Conservation (phyloP, 352 stramenopile species). For the Salisapilia sapeloensis region DNA sequence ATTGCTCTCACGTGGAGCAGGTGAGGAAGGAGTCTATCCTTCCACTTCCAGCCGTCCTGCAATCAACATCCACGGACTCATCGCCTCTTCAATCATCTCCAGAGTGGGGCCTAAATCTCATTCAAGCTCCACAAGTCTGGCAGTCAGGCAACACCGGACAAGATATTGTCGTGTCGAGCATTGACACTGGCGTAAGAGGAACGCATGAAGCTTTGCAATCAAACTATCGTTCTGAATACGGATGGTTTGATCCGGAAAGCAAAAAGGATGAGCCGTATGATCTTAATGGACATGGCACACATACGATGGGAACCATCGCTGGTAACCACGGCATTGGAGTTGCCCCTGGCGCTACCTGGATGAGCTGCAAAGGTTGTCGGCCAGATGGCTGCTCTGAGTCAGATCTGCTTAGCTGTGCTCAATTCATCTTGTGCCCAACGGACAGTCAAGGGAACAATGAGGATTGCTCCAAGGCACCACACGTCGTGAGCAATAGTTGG, state of each 20-base stretch:
- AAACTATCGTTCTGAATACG: conserved; percentile 15
- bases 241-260: conserved; percentile 20
- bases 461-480: conserved; percentile 21
- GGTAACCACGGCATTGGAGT: conserved; percentile 17
- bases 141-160: conserved; percentile 10
- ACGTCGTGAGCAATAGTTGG: conserved; percentile 48
- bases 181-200: conserved; percentile 16
- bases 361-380: conserved; percentile 25
- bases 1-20: conserved; percentile 2
- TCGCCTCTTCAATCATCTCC: neutral
- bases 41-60: neutral
- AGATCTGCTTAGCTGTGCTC: conserved; percentile 14
- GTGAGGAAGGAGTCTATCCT: neutral
- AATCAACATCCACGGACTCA: no score
- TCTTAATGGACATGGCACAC: conserved; percentile 23
- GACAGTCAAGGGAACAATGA: conserved; percentile 26
- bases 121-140: conserved; percentile 30
- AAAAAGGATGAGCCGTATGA: conserved; percentile 17
- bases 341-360: conserved; percentile 25
- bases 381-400: conserved; percentile 5
- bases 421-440: conserved; percentile 46
- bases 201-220: conserved; percentile 13
- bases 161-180: conserved; percentile 16
- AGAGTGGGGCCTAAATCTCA: conserved; percentile 25
- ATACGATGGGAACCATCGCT: conserved; percentile 29